Evolutionary conservation across 805 yeast genomes (phyloP), one percentile per base, ranked within the genome.

Genomic region (Wickerhamomyces bisporus): DNA sequence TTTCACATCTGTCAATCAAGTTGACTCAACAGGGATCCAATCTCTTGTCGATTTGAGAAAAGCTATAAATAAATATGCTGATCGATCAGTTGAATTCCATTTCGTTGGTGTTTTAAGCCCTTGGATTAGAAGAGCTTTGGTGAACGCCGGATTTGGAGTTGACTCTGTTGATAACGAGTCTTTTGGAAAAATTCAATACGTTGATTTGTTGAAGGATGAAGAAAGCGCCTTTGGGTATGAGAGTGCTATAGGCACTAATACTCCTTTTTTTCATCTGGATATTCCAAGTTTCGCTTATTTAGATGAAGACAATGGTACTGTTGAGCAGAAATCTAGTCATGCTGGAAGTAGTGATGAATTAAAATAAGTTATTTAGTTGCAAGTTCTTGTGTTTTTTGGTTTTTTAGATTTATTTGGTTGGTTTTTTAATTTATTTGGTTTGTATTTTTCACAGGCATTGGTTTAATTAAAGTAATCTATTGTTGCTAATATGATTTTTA

Each of bases 31-130:
- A 0, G 81, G 89, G 13, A 66, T 87, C 26, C 95, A 86, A 61
- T 70, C 81, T 3, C 66, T 89, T 40, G 77, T 80, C 35, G 97
- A 89, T 57, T 66, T 86, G 50, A 72, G 83, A 47, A 81, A 79
- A 49, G 79, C 87, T 13, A 60, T 87, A 34, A 78, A 79, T 60
- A 71, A 66, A 40, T 86, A 84, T 53, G 82, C 93, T 14, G 89
- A 86, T 55, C 68, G 82, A 41, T 87, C 83, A 48, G 89, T 87
- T 41, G 96, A 89, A 61, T 80, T 81, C 64, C 97, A 89, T 62
- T 88, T 89, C 59, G 76, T 85, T 10, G 95, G 96, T 19, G 77
- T 89, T 24, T 64, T 84, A 32, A 79, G 84, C 39, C 89, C 91
- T 9, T 89, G 97, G 97, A 76, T 85, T 38, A 78, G 86, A 52